Evolutionary conservation across 305 asterid species (phyloP).

Genomic region (Galium porrigens): DNA sequence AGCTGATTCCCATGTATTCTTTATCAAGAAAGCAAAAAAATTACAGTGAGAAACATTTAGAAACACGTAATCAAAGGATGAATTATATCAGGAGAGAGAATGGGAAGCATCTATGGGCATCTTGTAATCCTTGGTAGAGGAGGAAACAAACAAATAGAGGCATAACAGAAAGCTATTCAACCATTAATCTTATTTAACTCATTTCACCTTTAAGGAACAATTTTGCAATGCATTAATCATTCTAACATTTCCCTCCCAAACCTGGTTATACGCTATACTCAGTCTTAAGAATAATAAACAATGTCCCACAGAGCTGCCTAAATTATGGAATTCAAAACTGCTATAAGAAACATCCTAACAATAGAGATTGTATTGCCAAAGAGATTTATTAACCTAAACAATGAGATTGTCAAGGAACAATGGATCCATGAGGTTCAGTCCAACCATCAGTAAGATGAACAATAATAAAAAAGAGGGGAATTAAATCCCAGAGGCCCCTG

Average conservation of each 20-base stretch:
- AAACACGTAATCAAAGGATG: not conserved
- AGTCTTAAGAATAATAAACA: not conserved
- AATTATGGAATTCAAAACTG: not conserved
- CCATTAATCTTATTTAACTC: not conserved
- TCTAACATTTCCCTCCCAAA: not conserved
- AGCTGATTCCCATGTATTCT: slow-evolving; percentile 13
- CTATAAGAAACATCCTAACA: not conserved
- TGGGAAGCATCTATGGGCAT: not conserved
- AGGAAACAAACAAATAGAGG: slow-evolving; percentile 4
- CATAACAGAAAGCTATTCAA: not conserved
- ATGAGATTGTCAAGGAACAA: not conserved
- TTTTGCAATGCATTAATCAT: not conserved
- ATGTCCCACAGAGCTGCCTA: not conserved
- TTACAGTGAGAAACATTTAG: not conserved
- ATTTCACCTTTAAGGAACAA: not conserved
- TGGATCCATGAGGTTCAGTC: not conserved
- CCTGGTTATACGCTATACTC: not conserved
- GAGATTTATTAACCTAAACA: not conserved
- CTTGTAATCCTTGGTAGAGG: not conserved
- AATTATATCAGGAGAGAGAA: not conserved
- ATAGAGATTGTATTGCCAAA: not conserved
- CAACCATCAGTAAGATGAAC: not conserved
- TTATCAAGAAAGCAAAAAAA: not conserved
- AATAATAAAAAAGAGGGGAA: not conserved
- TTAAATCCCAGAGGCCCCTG: not conserved